Evolutionary conservation across 176 grass and related monocot genomes (phyloP), one percentile per base, ranked within the genome.

Genomic region (Phoenix roebelenii): DNA sequence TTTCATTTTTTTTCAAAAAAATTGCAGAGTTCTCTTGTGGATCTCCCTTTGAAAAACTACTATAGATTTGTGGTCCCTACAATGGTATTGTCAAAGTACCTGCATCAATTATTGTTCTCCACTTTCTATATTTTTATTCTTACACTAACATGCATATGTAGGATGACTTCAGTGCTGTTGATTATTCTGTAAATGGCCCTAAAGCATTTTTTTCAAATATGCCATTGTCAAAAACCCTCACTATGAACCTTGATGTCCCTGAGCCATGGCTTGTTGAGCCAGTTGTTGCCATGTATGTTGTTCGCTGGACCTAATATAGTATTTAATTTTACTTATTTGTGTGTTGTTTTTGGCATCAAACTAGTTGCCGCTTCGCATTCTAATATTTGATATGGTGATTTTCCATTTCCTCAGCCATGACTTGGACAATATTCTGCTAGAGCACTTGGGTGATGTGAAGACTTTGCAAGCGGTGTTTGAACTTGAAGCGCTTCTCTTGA

Each of bases 191-290:
- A 72, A 80, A 73, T 72, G 93, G 93, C 50, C 85, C 93, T 66
- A 85, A 91, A 79, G 93, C 87, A 75, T 91, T 91, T 57, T 97
- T 97, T 69, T 79, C 93, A 78, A 97, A 97, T 76, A 97, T 97
- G 93, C 93, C 93, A 60, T 70, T 91, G 39, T 97, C 93, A 4
- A 97, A 97, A 77, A 97, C 84, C 50, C 81, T 97, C 51, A 97
- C 92, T 35, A 97, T 97, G 93, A 97, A 97, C 66, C 83, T 97
- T 51, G 93, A 97, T 78, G 93, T 88, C 62, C 93, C 93, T 29
- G 93, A 97, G 72, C 93, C 87, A 64, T 97, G 93, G 93, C 93
- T 97, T 78, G 93, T 97, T 25, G 93, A 97, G 74, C 87, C 93
- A 61, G 79, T 91, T 55, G 59, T 97, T 80, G 87, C 93, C 23